These are phyloP conservation scores for Pisolithus marmoratus DNA, from an alignment of 768 basidiomycete species.

Conservation along the genomic window DNA sequence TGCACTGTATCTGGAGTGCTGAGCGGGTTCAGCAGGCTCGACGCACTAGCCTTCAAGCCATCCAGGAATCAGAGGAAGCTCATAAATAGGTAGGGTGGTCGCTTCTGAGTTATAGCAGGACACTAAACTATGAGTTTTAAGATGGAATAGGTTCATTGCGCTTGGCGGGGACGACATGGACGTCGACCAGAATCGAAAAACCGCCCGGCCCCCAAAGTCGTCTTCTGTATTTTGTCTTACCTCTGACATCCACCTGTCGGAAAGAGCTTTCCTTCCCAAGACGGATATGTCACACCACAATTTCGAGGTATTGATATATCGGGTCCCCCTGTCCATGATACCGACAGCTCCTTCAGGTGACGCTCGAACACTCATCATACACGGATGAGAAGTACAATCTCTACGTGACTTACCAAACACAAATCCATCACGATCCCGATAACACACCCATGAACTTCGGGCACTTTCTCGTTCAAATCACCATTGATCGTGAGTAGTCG, in stretches of 20 bases:
- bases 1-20: slow-evolving; percentile 8
- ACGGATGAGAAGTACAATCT: slow-evolving; percentile 78
- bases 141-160: slow-evolving; percentile 70
- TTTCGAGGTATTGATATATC: slow-evolving; percentile 48
- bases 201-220: slow-evolving; percentile 2
- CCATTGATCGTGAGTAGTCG: slow-evolving; percentile 56
- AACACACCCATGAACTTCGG: slow-evolving; percentile 50
- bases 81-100: slow-evolving; percentile 50
- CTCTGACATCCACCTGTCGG: slow-evolving; percentile 51
- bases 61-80: slow-evolving; percentile 73
- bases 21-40: slow-evolving; percentile 45
- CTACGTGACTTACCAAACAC: slow-evolving; percentile 69
- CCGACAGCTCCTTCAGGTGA: slow-evolving; percentile 42
- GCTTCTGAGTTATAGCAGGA: neutral
- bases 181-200: slow-evolving; percentile 5
- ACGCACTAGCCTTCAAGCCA: slow-evolving; percentile 58
- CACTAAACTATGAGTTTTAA: slow-evolving; percentile 16
- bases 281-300: slow-evolving; percentile 36
- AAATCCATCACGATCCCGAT: slow-evolving; percentile 67
- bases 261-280: slow-evolving; percentile 31
- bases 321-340: neutral
- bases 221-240: slow-evolving; percentile 35
- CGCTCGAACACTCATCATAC: slow-evolving; percentile 69
- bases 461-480: slow-evolving; percentile 72
- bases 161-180: slow-evolving; percentile 35